These are phyloP conservation scores for Combretum micranthum DNA, from an alignment of 345 rosid genomes.

Conservation along the genomic window DNA sequence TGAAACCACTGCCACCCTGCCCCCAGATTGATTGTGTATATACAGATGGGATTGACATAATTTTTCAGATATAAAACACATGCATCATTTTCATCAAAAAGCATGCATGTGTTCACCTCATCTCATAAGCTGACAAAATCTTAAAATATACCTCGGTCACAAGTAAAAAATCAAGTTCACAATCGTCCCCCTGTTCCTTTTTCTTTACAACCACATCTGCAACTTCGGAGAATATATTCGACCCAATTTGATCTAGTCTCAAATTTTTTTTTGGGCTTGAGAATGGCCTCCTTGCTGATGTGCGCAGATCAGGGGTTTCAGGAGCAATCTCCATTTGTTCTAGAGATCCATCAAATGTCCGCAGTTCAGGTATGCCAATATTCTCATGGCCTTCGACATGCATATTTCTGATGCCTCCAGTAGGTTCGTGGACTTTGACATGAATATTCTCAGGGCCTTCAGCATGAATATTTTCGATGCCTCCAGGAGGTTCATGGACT, in stretches of 20 bases:
- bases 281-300: constrained; percentile 29
- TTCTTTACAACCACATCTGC: constrained; percentile 14
- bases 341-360: constrained; percentile 8
- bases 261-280: constrained; percentile 22
- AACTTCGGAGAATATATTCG: constrained; percentile 14
- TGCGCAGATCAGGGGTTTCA: constrained; percentile 46
- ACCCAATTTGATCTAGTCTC: constrained; percentile 15
- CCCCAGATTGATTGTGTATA: too few relatives aligned
- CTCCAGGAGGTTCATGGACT: constrained; percentile 11
- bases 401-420: background rate
- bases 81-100: background rate
- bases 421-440: background rate
- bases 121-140: background rate
- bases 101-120: background rate
- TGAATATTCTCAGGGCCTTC: too few relatives aligned
- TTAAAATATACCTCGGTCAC: constrained; percentile 31
- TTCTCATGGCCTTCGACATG: constrained; percentile 5
- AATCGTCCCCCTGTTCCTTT: constrained; percentile 17
- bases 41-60: too few relatives aligned
- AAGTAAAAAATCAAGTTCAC: constrained; percentile 29
- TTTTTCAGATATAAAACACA: too few relatives aligned
- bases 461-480: too few relatives aligned
- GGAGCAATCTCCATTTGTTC: constrained; percentile 52
- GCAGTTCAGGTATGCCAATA: constrained; percentile 9
- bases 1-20: too few relatives aligned